A percentile compares a stretch with the other conserved stretches of the same genome.
phyloP scores from a whole-genome alignment of 257 asterid species.

The Solanum clarkiae region DNA sequence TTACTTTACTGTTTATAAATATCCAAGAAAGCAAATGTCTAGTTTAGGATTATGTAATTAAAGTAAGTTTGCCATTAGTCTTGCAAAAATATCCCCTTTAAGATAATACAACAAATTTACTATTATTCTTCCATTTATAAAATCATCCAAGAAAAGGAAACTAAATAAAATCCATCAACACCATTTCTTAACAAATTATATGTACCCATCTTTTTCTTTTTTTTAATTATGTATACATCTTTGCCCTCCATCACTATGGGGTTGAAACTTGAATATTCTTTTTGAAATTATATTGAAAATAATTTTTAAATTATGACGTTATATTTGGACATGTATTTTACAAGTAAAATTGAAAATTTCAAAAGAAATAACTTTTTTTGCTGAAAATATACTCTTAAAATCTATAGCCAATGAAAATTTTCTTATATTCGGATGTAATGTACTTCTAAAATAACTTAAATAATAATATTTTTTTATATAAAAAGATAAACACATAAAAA shows the following conservation, averaged over 20 bases:
- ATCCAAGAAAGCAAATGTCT: not conserved
- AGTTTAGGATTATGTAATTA: not conserved
- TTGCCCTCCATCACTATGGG: no score
- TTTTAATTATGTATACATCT: no score
- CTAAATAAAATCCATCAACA: not conserved
- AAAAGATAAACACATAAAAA: not conserved
- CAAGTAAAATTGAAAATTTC: not conserved
- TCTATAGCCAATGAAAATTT: accelerated
- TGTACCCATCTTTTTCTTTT: not conserved
- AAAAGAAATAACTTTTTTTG: no score
- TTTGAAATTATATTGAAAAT: not conserved
- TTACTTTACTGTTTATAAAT: not conserved
- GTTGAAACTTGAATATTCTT: no score
- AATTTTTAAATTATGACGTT: not conserved
- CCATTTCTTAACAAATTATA: not conserved
- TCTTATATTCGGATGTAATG: not conserved
- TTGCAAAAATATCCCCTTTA: not conserved
- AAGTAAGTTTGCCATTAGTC: not conserved
- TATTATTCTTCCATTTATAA: not conserved
- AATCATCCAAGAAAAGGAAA: not conserved
- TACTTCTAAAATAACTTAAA: not conserved
- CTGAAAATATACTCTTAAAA: not conserved
- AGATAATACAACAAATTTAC: not conserved
- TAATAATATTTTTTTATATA: not conserved
- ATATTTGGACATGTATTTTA: not conserved